Percentiles rank a stretch among this genome's conserved stretches.
These are phyloP conservation scores for Penicillium sp. DNA, from an alignment of 2,329 filamentous ascomycete genomes.

Conservation along the genomic window DNA sequence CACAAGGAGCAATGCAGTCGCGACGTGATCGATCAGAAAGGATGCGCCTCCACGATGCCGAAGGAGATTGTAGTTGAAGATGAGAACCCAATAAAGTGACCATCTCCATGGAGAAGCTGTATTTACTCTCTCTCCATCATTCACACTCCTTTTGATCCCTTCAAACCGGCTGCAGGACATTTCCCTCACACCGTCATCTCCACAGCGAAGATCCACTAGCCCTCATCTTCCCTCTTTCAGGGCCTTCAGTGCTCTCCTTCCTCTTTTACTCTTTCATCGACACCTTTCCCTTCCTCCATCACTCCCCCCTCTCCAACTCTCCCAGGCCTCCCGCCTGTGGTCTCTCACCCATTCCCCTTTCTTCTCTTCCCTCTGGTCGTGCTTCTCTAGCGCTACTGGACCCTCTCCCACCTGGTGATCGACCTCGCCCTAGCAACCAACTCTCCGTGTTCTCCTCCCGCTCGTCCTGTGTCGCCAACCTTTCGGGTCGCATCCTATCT, in stretches of 20 bases:
- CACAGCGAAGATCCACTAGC: conserved; percentile 33
- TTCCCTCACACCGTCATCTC: conserved; percentile 29
- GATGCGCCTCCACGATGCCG: conserved; percentile 8
- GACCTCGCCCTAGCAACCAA: conserved; percentile 6
- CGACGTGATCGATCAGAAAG: conserved; percentile 24
- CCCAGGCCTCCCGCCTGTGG: conserved; percentile 21
- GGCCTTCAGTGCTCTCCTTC: conserved; percentile 23
- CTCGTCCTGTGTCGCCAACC: conserved; percentile 14
- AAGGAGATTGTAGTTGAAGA: conserved; percentile 7
- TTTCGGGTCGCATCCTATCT: conserved; percentile 5
- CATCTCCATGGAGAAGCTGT: not conserved
- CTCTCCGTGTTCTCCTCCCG: conserved; percentile 11
- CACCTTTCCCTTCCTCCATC: conserved; percentile 20
- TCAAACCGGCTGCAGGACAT: conserved; percentile 10
- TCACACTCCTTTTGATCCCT: not conserved
- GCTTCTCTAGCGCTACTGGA: conserved; percentile 1
- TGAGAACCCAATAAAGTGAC: not conserved
- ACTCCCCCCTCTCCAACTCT: conserved; percentile 8
- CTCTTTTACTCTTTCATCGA: conserved; percentile 15
- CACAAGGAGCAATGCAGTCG: conserved; percentile 13
- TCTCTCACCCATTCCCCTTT: conserved; percentile 2
- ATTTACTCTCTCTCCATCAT: not conserved
- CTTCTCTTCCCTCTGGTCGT: conserved; percentile 7
- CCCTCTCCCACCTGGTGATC: conserved; percentile 5
- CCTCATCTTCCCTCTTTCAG: conserved; percentile 31